Conservation (phyloP, 352 stramenopile species). For the Globisporangium cystogenes region DNA sequence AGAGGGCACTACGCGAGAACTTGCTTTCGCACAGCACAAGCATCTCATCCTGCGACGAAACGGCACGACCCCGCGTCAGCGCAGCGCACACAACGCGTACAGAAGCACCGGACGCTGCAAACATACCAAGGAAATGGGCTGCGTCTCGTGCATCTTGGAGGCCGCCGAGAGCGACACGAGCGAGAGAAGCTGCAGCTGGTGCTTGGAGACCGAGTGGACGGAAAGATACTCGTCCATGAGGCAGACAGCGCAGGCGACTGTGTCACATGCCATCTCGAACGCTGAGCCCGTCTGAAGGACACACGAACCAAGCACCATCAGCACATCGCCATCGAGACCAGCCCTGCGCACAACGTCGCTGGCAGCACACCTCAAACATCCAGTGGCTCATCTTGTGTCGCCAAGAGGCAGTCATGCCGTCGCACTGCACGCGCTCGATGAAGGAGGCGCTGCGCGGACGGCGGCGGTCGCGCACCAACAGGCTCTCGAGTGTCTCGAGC, state of each 20-base stretch:
- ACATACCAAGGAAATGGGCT: slow-evolving; percentile 13
- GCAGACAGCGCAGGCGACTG: slow-evolving; percentile 9
- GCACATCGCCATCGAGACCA: not conserved
- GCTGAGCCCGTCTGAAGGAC: slow-evolving; percentile 7
- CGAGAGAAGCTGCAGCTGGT: slow-evolving; percentile 10
- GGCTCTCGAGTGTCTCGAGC: slow-evolving; percentile 9
- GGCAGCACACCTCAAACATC: slow-evolving; percentile 36
- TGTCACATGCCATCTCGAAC: slow-evolving; percentile 15
- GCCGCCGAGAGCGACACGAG: slow-evolving; percentile 9
- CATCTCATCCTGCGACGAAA: slow-evolving; percentile 32
- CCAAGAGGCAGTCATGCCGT: slow-evolving; percentile 40
- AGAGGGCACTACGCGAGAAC: slow-evolving; percentile 32
- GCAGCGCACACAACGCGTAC: not conserved
- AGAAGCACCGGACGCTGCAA: not conserved
- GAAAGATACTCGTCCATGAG: slow-evolving; percentile 13
- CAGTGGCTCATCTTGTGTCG: slow-evolving; percentile 37
- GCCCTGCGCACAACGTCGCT: not conserved
- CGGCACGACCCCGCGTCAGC: not conserved
- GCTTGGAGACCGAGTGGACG: slow-evolving; percentile 10
- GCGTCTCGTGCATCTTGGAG: slow-evolving; percentile 14
- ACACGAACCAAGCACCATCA: not conserved
- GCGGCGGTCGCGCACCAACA: slow-evolving; percentile 5
- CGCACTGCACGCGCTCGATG: slow-evolving; percentile 22
- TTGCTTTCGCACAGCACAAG: slow-evolving; percentile 38
- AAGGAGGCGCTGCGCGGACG: slow-evolving; percentile 11